Conservation (phyloP, 148 eudicot species). For the Euryodendron excelsum region DNA sequence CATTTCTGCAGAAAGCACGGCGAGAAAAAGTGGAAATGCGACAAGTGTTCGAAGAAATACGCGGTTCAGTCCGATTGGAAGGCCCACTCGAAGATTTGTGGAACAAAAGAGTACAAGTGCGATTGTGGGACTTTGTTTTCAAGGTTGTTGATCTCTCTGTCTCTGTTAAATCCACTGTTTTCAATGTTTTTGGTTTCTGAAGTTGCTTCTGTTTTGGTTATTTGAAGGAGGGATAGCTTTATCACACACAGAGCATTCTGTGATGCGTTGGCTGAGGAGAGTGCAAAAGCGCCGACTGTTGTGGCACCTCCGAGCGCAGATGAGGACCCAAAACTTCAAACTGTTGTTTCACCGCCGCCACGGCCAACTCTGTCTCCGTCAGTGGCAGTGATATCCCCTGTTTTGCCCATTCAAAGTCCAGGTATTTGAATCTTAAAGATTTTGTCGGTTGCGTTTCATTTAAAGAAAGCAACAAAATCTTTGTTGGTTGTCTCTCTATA, state of each 20-base stretch:
- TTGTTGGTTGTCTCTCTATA: slow-evolving; percentile 29
- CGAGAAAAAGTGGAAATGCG: slow-evolving; percentile 24
- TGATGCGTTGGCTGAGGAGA: slow-evolving; percentile 23
- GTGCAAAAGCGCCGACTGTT: neutral
- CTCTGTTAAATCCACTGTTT: neutral
- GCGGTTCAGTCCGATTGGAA: slow-evolving; percentile 26
- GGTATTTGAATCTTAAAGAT: slow-evolving; percentile 41
- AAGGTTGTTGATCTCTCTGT: slow-evolving; percentile 10
- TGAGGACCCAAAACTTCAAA: slow-evolving; percentile 30
- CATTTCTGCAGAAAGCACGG: slow-evolving; percentile 22
- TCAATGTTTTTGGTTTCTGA: neutral
- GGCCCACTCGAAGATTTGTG: slow-evolving; percentile 19
- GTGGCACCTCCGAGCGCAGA: slow-evolving; percentile 30
- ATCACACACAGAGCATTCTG: slow-evolving; percentile 25
- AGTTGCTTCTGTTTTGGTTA: neutral
- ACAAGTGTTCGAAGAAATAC: slow-evolving; percentile 20
- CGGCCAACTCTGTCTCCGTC: slow-evolving; percentile 28
- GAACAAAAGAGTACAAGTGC: slow-evolving; percentile 19
- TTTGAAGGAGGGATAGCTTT: slow-evolving; percentile 22
- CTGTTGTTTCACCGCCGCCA: slow-evolving; percentile 28
- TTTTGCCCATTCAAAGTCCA: slow-evolving; percentile 48
- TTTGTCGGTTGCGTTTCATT: slow-evolving; percentile 14
- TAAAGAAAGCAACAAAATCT: slow-evolving; percentile 16
- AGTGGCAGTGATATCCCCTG: slow-evolving; percentile 35
- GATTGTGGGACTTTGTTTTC: slow-evolving; percentile 22